A percentile compares a stretch with the other conserved stretches of the same genome.
These are phyloP conservation scores for Crucibulum laeve DNA, from an alignment of 768 basidiomycete species.

Conservation along the genomic window DNA sequence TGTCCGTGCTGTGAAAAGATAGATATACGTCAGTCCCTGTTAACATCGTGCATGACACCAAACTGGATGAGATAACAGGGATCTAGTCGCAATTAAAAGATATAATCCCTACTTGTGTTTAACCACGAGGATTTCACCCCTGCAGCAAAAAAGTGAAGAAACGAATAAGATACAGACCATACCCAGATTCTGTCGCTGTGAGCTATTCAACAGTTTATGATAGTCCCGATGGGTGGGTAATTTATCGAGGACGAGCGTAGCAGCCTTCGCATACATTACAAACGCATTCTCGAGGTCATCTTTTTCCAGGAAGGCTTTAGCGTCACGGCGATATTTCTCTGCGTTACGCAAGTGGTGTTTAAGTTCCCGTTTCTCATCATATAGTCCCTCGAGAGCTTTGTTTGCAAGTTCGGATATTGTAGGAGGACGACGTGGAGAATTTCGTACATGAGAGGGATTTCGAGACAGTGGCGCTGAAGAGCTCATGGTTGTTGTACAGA, in stretches of 20 bases:
- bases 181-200: constrained; percentile 64
- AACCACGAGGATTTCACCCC: not conserved
- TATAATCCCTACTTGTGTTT: not conserved
- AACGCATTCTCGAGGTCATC: constrained; percentile 71
- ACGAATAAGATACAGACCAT: constrained; percentile 46
- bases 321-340: constrained; percentile 56
- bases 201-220: constrained; percentile 41
- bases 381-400: constrained; percentile 49
- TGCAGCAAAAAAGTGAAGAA: constrained; percentile 1
- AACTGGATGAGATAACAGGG: not conserved
- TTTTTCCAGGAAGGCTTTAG: constrained; percentile 37
- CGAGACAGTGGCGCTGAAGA: not conserved
- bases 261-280: constrained; percentile 66
- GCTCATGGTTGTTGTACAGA: no score
- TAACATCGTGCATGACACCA: not conserved
- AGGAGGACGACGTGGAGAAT: constrained; percentile 32
- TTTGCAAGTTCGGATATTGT: constrained; percentile 66
- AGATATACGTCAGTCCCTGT: not conserved
- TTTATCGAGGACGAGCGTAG: constrained; percentile 74
- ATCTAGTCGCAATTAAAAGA: not conserved
- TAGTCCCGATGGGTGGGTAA: constrained; percentile 74
- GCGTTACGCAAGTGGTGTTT: constrained; percentile 66
- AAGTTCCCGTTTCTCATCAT: constrained; percentile 54
- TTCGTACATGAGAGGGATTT: not conserved
- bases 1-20: constrained; percentile 58